These are phyloP conservation scores for Yamadazyma sp. DNA, from an alignment of 1,139 yeast species.

Conservation along the genomic window DNA sequence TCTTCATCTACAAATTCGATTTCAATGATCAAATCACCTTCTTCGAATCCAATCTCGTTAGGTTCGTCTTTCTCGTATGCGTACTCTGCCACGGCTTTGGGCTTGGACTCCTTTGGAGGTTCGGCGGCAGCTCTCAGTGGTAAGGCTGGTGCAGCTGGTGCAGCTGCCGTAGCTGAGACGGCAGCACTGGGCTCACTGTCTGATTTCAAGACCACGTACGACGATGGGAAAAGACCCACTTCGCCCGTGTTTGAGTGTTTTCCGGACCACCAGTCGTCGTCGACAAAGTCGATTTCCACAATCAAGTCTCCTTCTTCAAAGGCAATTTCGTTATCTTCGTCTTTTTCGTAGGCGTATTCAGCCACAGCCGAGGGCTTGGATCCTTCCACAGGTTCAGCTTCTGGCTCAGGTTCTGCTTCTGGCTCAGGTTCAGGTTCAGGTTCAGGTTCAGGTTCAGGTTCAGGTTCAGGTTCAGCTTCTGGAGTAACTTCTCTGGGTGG, in stretches of 20 bases:
- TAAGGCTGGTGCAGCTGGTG: slow-evolving; percentile 16
- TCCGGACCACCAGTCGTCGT: slow-evolving; percentile 86
- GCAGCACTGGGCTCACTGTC: slow-evolving; percentile 4
- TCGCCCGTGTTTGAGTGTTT: slow-evolving; percentile 58
- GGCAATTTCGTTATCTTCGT: slow-evolving; percentile 72
- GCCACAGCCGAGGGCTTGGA: slow-evolving; percentile 52
- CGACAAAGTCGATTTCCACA: slow-evolving; percentile 65
- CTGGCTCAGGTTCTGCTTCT: slow-evolving; percentile 15
- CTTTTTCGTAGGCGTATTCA: slow-evolving; percentile 67
- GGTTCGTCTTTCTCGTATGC: slow-evolving; percentile 90
- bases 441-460: slow-evolving; percentile 21
- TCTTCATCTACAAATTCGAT: slow-evolving; percentile 91
- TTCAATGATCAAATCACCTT: slow-evolving; percentile 77
- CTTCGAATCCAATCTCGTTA: slow-evolving; percentile 80
- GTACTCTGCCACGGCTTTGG: slow-evolving; percentile 74
- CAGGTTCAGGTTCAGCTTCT: slow-evolving; percentile 19
- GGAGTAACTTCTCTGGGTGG: slow-evolving; percentile 17
- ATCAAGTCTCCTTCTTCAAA: slow-evolving; percentile 67
- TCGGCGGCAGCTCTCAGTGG: slow-evolving; percentile 23
- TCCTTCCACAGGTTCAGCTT: no score
- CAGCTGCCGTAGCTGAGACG: slow-evolving; percentile 1
- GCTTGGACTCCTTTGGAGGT: slow-evolving; percentile 22
- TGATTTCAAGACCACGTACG: slow-evolving; percentile 54
- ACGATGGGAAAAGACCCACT: slow-evolving; percentile 71
- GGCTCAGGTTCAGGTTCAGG: slow-evolving; percentile 21